Percentiles rank a stretch among this genome's conserved stretches.
Conservation (phyloP, 805 yeast species). For the Nakazawaea wickerhamii region DNA sequence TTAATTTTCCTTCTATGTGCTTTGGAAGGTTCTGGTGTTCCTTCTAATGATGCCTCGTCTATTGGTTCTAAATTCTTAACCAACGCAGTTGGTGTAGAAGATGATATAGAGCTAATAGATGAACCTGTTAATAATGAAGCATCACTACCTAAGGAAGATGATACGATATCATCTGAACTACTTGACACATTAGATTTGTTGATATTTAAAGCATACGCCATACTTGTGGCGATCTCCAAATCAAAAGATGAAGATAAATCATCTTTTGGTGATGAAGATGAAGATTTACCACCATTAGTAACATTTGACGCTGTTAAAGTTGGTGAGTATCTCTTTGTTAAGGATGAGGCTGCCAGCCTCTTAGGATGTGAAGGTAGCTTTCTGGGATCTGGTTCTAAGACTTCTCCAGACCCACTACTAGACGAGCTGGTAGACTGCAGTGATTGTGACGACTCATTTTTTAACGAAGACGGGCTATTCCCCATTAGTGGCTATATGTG, state of each 20-base stretch:
- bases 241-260: constrained; percentile 22
- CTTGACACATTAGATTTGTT: constrained; percentile 3
- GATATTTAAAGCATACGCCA: constrained; percentile 33
- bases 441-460: constrained; percentile 12
- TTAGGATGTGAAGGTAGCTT: constrained; percentile 5
- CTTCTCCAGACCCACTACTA: constrained; percentile 5
- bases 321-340: neutral
- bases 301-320: neutral
- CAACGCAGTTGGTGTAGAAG: constrained; percentile 21
- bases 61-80: constrained; percentile 27
- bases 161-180: constrained; percentile 20
- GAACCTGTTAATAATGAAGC: constrained; percentile 28
- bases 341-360: constrained; percentile 13
- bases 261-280: neutral
- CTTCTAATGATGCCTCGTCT: constrained; percentile 28
- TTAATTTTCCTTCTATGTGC: neutral
- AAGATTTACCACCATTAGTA: neutral
- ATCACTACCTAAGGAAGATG: constrained; percentile 39
- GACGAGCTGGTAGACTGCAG: constrained; percentile 1
- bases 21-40: constrained; percentile 21
- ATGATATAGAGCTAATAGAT: constrained; percentile 23
- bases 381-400: constrained; percentile 11
- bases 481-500: constrained; percentile 9
- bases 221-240: constrained; percentile 40
- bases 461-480: constrained; percentile 14